Percentiles rank a stretch among this genome's conserved stretches.
phyloP scores from a whole-genome alignment of 805 yeast species.

The Candida arabinofermentans region DNA sequence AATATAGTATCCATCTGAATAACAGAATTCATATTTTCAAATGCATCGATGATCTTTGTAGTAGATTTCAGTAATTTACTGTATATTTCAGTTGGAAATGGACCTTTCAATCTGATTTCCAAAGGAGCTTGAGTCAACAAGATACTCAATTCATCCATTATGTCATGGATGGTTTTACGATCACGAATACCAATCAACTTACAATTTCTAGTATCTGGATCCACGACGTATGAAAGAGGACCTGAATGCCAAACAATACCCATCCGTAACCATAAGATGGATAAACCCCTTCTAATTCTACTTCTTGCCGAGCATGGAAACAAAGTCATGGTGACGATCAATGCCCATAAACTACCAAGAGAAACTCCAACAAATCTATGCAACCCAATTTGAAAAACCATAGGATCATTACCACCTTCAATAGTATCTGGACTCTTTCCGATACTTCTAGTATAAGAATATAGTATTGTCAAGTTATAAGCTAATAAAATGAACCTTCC shows the following conservation, averaged over 20 bases:
- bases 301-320: constrained; percentile 76
- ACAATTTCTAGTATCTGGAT: constrained; percentile 20
- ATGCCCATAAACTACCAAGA: constrained; percentile 74
- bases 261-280: constrained; percentile 71
- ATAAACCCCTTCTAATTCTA: constrained; percentile 59
- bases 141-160: constrained; percentile 57
- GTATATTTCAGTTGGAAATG: constrained; percentile 55
- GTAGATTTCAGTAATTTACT: constrained; percentile 49
- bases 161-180: constrained; percentile 40
- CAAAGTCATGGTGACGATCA: constrained; percentile 58
- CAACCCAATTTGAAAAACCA: constrained; percentile 68
- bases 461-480: constrained; percentile 73
- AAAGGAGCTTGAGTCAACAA: constrained; percentile 67
- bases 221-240: constrained; percentile 49
- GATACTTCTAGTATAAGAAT: constrained; percentile 63
- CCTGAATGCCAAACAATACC: constrained; percentile 81
- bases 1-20: constrained; percentile 58
- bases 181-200: constrained; percentile 42
- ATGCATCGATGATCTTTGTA: constrained; percentile 65
- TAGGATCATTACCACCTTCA: constrained; percentile 69
- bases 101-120: constrained; percentile 72
- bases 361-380: constrained; percentile 74
- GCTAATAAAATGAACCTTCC: constrained; percentile 71
- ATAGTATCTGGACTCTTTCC: constrained; percentile 53
- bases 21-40: constrained; percentile 68